Evolutionary conservation across 208 protist species (phyloP).

Genomic region (Zelonia costaricensis): DNA sequence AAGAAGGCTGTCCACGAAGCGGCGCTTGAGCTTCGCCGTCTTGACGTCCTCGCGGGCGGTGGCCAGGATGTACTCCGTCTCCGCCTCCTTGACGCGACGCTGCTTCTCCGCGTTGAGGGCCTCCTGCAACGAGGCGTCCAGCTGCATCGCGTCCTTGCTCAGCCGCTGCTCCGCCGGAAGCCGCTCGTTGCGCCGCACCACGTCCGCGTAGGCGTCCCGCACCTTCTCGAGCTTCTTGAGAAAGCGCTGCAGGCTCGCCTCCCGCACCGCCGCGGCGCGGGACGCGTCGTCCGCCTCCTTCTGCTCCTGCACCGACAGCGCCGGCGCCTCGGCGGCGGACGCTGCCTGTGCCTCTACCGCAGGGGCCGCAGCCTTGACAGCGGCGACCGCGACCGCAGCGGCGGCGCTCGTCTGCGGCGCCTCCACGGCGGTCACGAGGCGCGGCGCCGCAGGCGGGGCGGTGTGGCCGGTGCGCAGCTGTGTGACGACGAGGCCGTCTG

Average conservation of each 20-base stretch:
- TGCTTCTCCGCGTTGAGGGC: constrained; percentile 73
- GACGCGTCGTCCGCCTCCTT: constrained; percentile 93
- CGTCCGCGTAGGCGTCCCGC: constrained; percentile 52
- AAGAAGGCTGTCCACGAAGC: constrained; percentile 90
- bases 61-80: constrained; percentile 76
- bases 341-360: constrained; percentile 20
- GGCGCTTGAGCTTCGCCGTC: constrained; percentile 85
- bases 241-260: constrained; percentile 79
- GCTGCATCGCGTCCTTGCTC: constrained; percentile 57
- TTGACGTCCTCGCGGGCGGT: constrained; percentile 81
- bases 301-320: constrained; percentile 90
- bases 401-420: no score
- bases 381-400: not conserved
- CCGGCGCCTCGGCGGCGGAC: constrained; percentile 16
- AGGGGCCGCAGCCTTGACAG: not conserved
- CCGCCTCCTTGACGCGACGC: constrained; percentile 64
- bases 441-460: constrained; percentile 5
- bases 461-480: constrained; percentile 49
- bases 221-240: constrained; percentile 59
- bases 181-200: constrained; percentile 79
- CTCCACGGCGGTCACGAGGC: not conserved
- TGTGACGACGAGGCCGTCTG: constrained; percentile 91
- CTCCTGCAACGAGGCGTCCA: constrained; percentile 86
- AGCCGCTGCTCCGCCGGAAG: constrained; percentile 56
- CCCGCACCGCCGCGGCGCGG: constrained; percentile 46